Conservation (phyloP, 129 eudicot genomes). For the Cynara cardunculus region DNA sequence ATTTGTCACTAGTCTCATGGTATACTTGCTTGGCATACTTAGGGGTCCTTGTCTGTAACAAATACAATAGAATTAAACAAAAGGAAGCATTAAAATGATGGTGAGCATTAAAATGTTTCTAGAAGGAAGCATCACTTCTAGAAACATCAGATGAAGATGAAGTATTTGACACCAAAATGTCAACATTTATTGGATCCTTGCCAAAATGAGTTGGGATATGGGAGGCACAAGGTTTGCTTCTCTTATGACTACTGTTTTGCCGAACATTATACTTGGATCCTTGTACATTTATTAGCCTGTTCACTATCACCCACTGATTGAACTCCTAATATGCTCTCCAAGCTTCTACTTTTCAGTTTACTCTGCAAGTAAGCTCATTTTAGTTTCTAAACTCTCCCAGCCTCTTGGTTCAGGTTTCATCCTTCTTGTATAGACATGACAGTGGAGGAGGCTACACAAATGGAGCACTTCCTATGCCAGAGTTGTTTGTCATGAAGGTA, state of each 20-base stretch:
- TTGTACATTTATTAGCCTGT: not conserved
- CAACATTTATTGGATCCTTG: no score
- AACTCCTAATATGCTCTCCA: not conserved
- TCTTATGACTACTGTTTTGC: not conserved
- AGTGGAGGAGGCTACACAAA: conserved; percentile 52
- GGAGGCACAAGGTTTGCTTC: no score
- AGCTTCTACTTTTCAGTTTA: not conserved
- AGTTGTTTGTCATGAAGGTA: conserved; percentile 52
- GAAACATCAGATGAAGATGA: no score
- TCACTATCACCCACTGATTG: not conserved
- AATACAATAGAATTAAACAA: no score
- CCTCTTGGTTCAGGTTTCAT: conserved; percentile 67
- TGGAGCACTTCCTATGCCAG: conserved; percentile 61
- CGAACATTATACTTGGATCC: not conserved
- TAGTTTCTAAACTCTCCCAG: not conserved
- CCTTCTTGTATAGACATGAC: conserved; percentile 77
- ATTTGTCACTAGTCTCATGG: no score
- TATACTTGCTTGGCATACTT: no score
- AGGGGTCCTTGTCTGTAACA: no score
- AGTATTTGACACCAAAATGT: no score
- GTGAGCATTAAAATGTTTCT: no score
- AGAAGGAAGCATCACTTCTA: no score
- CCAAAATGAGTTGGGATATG: no score
- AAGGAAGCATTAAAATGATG: no score
- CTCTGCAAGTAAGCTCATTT: not conserved